These are phyloP conservation scores for Silybum marianum DNA, from an alignment of 129 eudicot genomes.

Conservation along the genomic window DNA sequence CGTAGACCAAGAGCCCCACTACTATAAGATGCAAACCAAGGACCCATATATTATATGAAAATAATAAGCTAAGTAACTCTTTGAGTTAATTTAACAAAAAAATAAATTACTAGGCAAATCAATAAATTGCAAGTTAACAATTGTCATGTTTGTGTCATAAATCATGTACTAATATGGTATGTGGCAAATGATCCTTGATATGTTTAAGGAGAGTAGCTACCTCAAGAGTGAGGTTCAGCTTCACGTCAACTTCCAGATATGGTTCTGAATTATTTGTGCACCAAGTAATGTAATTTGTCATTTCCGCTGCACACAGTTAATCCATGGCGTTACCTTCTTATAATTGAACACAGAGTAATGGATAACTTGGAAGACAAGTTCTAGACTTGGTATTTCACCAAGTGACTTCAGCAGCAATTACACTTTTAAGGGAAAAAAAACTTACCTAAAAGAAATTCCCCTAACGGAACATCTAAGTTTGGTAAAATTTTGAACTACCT, in stretches of 20 bases:
- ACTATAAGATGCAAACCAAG: too few relatives aligned
- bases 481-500: not conserved
- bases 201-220: slow-evolving; percentile 41
- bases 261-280: slow-evolving; percentile 56
- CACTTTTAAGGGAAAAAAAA: not conserved
- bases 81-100: not conserved
- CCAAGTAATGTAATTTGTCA: slow-evolving; percentile 88
- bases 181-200: not conserved
- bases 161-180: not conserved
- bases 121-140: not conserved
- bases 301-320: slow-evolving; percentile 58
- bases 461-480: not conserved
- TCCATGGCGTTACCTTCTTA: slow-evolving; percentile 20
- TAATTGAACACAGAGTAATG: slow-evolving; percentile 7
- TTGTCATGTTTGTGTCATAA: not conserved
- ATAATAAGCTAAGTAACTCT: not conserved
- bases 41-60: not conserved
- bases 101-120: not conserved
- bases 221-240: slow-evolving; percentile 76
- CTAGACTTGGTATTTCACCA: not conserved
- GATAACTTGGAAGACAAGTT: not conserved
- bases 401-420: not conserved
- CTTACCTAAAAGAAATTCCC: not conserved
- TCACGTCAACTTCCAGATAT: slow-evolving; percentile 81
- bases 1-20: not conserved